Base-by-base conservation (phyloP, 345 rosid genomes). In the Iberis pinnata region DNA sequence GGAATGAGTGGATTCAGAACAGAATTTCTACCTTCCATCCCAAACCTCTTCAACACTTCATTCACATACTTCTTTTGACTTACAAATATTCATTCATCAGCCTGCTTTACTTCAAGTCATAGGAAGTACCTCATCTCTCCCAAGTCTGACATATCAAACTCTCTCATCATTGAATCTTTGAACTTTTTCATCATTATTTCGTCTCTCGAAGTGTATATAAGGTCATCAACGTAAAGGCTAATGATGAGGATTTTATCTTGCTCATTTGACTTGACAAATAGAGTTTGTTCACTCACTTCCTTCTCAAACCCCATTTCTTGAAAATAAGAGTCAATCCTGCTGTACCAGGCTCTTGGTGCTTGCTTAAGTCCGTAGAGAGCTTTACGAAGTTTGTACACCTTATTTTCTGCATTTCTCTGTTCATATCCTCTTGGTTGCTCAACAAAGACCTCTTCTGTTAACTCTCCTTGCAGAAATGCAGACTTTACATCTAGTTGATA, bases 211-310 rank as follows among this genome's bases (percentile, higher is more conserved):
- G 33, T 65, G 12, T 33, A 49, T 0, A 57, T 20, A 6, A 57
- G n/a, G n/a, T 64, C 62, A 55, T 64, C 49, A 1, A 64, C 55
- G 38, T 55, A 54, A 0, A 55, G 0, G 1, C 50, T 36, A 10
- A 49, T 8, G 12, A 56, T 33, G 1, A 33, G n/a, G 5, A 0
- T 18, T 8, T 50, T 42, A 45, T 39, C 24, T 41, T 41, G 44
- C 1, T 17, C 9, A 0, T 41, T 17, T 6, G 12, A 1, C 11
- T 16, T 41, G 1, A 12, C 9, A 5, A 41, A 41, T n/a, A 17
- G 9, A 1, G 12, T 41, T 11, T 41, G 44, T 6, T 41, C 44
- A 41, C 44, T 16, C 7, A n/a, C n/a, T 9, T 41, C 24, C 22
- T 17, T 22, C 25, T 22, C 25, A 22, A 22, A 22, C 6, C 25